Conservation (phyloP, 345 rosid genomes). For the Capsella bursapastoris region DNA sequence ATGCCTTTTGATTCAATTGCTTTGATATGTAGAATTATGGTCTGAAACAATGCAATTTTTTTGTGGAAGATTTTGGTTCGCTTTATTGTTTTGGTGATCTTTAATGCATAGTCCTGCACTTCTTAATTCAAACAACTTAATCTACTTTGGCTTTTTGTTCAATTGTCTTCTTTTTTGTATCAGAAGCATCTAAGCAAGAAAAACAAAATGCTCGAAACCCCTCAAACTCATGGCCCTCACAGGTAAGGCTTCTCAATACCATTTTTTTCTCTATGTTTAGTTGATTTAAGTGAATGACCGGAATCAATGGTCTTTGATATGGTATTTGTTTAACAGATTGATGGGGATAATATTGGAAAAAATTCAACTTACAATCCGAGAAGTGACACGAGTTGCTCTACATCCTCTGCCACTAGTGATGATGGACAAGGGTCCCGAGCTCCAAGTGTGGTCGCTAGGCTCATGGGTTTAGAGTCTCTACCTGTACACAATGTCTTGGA, state of each 20-base stretch:
- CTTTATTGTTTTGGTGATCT: not conserved
- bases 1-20: not conserved
- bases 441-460: conserved; percentile 90
- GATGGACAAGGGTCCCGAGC: conserved; percentile 66
- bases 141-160: conserved; percentile 21
- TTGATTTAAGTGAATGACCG: not conserved
- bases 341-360: conserved; percentile 46
- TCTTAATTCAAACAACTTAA: conserved; percentile 22
- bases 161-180: conserved; percentile 21
- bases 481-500: conserved; percentile 56
- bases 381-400: conserved; percentile 58
- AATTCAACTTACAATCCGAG: conserved; percentile 48
- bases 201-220: conserved; percentile 48
- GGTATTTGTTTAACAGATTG: conserved; percentile 21
- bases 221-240: conserved; percentile 44
- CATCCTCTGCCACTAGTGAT: conserved; percentile 69
- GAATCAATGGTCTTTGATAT: conserved; percentile 6
- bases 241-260: conserved; percentile 44
- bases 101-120: conserved; percentile 8
- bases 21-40: not conserved
- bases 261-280: not conserved
- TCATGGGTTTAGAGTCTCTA: conserved; percentile 92
- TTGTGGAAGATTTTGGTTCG: not conserved
- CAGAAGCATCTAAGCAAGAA: conserved; percentile 55
- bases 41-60: not conserved